A percentile compares a stretch with the other conserved stretches of the same genome.
phyloP scores from a whole-genome alignment of 2,329 filamentous ascomycete genomes.

The Colletotrichum gloeosporioides region DNA sequence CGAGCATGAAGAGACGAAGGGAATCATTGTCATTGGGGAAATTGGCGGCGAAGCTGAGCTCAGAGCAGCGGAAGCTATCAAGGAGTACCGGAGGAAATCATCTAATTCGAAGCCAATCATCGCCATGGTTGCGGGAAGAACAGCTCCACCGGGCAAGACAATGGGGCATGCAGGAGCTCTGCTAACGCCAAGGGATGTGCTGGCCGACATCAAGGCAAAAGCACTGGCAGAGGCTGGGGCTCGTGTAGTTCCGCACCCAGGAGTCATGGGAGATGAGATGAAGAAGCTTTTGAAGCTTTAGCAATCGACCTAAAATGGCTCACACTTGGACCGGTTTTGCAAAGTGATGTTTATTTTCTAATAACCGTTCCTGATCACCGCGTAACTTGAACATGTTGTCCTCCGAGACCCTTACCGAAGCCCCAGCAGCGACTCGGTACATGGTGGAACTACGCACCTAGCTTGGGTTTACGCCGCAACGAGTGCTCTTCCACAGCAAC shows the following conservation, averaged over 20 bases:
- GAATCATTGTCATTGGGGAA: conserved; percentile 75
- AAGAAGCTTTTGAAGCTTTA: conserved; percentile 30
- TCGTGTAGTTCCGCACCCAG: conserved; percentile 41
- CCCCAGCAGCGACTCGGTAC: not conserved
- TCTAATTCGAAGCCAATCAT: conserved; percentile 67
- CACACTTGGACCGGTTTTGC: not conserved
- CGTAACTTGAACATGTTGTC: not conserved
- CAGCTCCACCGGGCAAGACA: conserved; percentile 63
- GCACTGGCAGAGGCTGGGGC: conserved; percentile 41
- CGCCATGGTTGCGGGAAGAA: conserved; percentile 69
- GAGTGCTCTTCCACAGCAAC: not conserved
- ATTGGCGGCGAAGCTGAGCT: conserved; percentile 74
- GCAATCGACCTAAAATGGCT: not conserved
- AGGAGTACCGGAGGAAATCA: conserved; percentile 62
- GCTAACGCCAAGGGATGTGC: conserved; percentile 33
- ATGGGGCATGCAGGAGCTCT: conserved; percentile 80
- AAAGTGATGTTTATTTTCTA: not conserved
- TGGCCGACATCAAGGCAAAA: conserved; percentile 36
- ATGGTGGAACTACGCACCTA: not conserved
- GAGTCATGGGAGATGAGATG: conserved; percentile 41
- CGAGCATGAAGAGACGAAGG: conserved; percentile 70
- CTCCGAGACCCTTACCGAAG: not conserved
- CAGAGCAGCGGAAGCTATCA: conserved; percentile 74
- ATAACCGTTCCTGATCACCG: not conserved
- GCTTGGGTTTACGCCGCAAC: not conserved